A percentile compares a stretch with the other conserved stretches of the same genome.
These are phyloP conservation scores for Colletotrichum sp. DNA, from an alignment of 2,329 filamentous ascomycete species.

Conservation along the genomic window DNA sequence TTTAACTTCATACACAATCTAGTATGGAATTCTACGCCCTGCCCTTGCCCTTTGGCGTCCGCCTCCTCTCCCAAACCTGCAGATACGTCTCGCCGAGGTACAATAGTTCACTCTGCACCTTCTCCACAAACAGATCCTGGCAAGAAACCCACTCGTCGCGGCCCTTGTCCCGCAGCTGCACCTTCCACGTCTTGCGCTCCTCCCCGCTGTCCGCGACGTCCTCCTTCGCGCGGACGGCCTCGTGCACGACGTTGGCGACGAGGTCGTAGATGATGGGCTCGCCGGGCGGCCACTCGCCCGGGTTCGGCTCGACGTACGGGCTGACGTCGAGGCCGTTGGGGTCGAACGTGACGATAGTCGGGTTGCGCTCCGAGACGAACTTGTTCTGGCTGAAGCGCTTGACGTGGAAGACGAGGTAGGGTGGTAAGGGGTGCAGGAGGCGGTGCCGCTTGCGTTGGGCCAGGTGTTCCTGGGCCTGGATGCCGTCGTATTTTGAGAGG, in stretches of 20 bases:
- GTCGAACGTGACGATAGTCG: slow-evolving; percentile 97
- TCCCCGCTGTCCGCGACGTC: slow-evolving; percentile 91
- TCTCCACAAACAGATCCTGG: slow-evolving; percentile 93
- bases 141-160: slow-evolving; percentile 89
- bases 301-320: slow-evolving; percentile 90
- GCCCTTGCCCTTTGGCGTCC: slow-evolving; percentile 48
- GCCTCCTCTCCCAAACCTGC: slow-evolving; percentile 93
- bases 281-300: slow-evolving; percentile 68
- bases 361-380: slow-evolving; percentile 94
- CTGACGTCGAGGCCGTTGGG: slow-evolving; percentile 82
- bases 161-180: slow-evolving; percentile 83
- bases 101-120: slow-evolving; percentile 84
- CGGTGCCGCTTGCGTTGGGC: slow-evolving; percentile 89
- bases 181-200: slow-evolving; percentile 89
- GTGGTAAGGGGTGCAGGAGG: slow-evolving; percentile 87
- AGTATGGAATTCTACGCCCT: slow-evolving; percentile 30
- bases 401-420: slow-evolving; percentile 91
- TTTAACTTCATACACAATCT: not conserved
- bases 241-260: slow-evolving; percentile 92
- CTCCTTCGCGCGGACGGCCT: slow-evolving; percentile 74
- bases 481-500: slow-evolving; percentile 90
- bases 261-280: slow-evolving; percentile 95
- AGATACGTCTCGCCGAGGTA: slow-evolving; percentile 95
- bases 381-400: slow-evolving; percentile 98
- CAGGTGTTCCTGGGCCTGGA: slow-evolving; percentile 85